These are phyloP conservation scores for Saxispiralis lemnorum DNA, from an alignment of 495 filamentous ascomycete genomes.

Conservation along the genomic window DNA sequence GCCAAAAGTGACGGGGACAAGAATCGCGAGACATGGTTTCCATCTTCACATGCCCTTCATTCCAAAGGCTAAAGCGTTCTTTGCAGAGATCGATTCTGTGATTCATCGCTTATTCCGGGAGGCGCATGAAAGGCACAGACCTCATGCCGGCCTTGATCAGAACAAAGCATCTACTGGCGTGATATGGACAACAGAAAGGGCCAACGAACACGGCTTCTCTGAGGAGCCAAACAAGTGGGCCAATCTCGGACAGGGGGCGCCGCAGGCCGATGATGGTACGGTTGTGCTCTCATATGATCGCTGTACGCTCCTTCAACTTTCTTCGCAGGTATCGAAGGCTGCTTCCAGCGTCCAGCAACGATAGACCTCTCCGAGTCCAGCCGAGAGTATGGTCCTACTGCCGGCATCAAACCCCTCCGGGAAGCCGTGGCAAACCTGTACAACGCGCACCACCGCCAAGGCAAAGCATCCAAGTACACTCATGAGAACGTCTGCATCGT, in stretches of 20 bases:
- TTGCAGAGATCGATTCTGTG: constrained; percentile 52
- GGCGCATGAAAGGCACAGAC: constrained; percentile 73
- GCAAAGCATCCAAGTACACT: constrained; percentile 80
- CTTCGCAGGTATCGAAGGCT: constrained; percentile 56
- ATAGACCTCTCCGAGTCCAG: constrained; percentile 60
- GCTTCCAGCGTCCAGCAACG: constrained; percentile 66
- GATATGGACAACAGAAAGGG: constrained; percentile 26
- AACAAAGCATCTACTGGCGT: constrained; percentile 43
- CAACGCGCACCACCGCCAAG: constrained; percentile 78
- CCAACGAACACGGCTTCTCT: constrained; percentile 33
- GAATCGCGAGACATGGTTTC: too few relatives aligned
- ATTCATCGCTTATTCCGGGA: constrained; percentile 72
- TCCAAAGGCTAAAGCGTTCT: too few relatives aligned
- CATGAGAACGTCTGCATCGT: constrained; percentile 99
- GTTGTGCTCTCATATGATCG: too few relatives aligned
- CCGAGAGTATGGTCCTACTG: constrained; percentile 83
- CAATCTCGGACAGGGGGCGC: constrained; percentile 87
- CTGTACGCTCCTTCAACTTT: neutral
- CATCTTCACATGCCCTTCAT: too few relatives aligned
- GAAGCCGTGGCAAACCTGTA: constrained; percentile 85
- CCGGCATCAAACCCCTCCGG: constrained; percentile 78
- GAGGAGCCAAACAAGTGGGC: constrained; percentile 76
- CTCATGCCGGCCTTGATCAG: constrained; percentile 78
- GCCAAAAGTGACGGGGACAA: too few relatives aligned
- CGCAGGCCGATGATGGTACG: constrained; percentile 51